These are phyloP conservation scores for Epipyxis sp. DNA, from an alignment of 108 stramenopile genomes.

Conservation along the genomic window DNA sequence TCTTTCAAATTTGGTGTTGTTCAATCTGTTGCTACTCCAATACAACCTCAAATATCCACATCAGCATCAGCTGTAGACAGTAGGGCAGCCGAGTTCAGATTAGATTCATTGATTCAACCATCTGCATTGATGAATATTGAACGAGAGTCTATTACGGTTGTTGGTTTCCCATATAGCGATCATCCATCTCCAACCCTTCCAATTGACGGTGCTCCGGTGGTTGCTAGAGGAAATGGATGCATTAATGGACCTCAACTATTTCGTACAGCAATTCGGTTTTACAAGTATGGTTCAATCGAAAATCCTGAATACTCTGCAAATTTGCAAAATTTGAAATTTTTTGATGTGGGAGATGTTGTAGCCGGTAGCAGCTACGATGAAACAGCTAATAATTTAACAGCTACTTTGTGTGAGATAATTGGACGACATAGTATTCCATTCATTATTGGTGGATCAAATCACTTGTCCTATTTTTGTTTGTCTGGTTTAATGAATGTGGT, in stretches of 20 bases:
- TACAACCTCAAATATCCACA: not conserved
- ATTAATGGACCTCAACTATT: not conserved
- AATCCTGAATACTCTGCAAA: slow-evolving; percentile 1
- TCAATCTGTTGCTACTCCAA: too few relatives aligned
- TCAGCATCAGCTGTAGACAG: not conserved
- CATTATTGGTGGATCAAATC: slow-evolving; percentile 19
- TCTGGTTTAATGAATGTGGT: not conserved
- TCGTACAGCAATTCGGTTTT: not conserved
- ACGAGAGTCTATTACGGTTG: not conserved
- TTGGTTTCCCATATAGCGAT: slow-evolving; percentile 9
- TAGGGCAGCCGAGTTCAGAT: not conserved
- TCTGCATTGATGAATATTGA: not conserved
- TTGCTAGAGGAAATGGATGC: slow-evolving; percentile 4
- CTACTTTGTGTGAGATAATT: not conserved
- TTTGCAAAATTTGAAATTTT: not conserved
- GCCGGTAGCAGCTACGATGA: slow-evolving; percentile 5
- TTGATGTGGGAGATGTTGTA: slow-evolving; percentile 8
- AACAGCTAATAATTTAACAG: not conserved
- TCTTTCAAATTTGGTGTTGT: slow-evolving; percentile 11
- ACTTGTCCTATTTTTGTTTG: not conserved
- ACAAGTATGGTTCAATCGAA: slow-evolving; percentile 2
- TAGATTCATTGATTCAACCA: not conserved
- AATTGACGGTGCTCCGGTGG: too few relatives aligned
- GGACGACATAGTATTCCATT: not conserved
- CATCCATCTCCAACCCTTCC: too few relatives aligned